Percentiles rank a stretch among this genome's conserved stretches.
Evolutionary conservation across 352 stramenopile genomes (phyloP).

Genomic region (Phytophthora sansomeana): DNA sequence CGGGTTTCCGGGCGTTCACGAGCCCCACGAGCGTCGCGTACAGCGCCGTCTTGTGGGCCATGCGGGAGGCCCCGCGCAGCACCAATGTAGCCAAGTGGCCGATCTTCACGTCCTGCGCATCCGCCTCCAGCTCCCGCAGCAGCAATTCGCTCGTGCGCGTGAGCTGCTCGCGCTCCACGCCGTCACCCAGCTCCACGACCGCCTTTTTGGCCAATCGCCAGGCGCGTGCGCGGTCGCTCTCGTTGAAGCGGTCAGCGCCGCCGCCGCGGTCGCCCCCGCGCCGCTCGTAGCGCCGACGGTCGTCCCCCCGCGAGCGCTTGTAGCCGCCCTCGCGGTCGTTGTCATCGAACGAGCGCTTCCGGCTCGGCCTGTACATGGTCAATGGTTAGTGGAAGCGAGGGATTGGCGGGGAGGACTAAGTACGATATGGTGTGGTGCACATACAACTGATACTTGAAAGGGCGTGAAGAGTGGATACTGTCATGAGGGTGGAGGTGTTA

Average conservation of each 20-base stretch:
- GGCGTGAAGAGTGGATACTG: not conserved
- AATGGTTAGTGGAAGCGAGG: not conserved
- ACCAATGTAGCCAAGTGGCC: slow-evolving; percentile 62
- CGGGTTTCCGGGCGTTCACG: slow-evolving; percentile 66
- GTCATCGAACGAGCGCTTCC: slow-evolving; percentile 76
- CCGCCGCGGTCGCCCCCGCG: slow-evolving; percentile 30
- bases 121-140: slow-evolving; percentile 59
- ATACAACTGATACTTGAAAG: slow-evolving; percentile 12
- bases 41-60: slow-evolving; percentile 78
- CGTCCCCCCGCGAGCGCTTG: slow-evolving; percentile 72
- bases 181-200: slow-evolving; percentile 75
- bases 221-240: slow-evolving; percentile 72
- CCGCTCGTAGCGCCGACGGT: slow-evolving; percentile 48
- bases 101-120: slow-evolving; percentile 65
- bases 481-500: not conserved
- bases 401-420: slow-evolving; percentile 9
- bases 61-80: slow-evolving; percentile 55
- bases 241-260: slow-evolving; percentile 37
- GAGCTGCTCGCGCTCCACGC: slow-evolving; percentile 63
- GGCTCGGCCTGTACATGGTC: slow-evolving; percentile 44
- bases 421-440: slow-evolving; percentile 20
- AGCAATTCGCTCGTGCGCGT: slow-evolving; percentile 49
- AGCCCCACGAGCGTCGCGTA: slow-evolving; percentile 74
- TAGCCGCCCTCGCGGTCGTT: slow-evolving; percentile 52
- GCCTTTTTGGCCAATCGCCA: slow-evolving; percentile 83